Base-by-base conservation (phyloP, 78 protist species). In the Pelomyxa schiedti region DNA sequence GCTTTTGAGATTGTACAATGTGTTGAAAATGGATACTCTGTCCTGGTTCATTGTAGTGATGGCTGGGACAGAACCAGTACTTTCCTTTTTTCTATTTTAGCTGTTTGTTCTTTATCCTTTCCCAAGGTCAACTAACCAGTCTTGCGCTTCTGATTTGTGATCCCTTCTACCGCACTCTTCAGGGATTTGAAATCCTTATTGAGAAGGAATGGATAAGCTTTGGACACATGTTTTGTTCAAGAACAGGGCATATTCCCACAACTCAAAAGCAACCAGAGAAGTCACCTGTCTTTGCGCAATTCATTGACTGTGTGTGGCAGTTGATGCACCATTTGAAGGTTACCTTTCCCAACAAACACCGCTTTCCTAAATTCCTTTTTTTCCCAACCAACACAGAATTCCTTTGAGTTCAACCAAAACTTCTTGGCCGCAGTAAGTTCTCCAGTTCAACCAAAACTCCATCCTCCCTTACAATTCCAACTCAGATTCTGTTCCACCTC, bases 61-160 rank as follows among this genome's bases (percentile, higher is more conserved):
- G 98, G 97, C 0, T 95, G 97, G 98, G 97, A 95, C 70, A 79
- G 98, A 30, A 95, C 98, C 5, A 47, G 97, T 32, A 92, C 87
- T 72, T 42, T 82, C 29, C 80, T 58, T 66, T 52, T 24, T 24
- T 24, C 24, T 52, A 52, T 52, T 52, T 22, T 52, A 24, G 24
- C 22, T 24, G 63, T 24, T 52, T 52, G 63, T 24, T 24, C 22
- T 24, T 52, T 22, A 52, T 52, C 38, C n/a, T n/a, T n/a, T n/a
- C n/a, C n/a, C n/a, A n/a, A n/a, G n/a, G n/a, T 36, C 76, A 66
- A 74, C 69, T 90, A 37, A 71, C 83, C 37, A 2, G 86, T 24
- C 58, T 94, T 6, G 76, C 93, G 16, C 78, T 79, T 69, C 4
- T 94, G 8, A 4, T 83, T 0, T 77, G 90, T 36, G 97, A 94